Conservation (phyloP, 2,329 filamentous ascomycete genomes). For the Rhexocercosporidium sp. region DNA sequence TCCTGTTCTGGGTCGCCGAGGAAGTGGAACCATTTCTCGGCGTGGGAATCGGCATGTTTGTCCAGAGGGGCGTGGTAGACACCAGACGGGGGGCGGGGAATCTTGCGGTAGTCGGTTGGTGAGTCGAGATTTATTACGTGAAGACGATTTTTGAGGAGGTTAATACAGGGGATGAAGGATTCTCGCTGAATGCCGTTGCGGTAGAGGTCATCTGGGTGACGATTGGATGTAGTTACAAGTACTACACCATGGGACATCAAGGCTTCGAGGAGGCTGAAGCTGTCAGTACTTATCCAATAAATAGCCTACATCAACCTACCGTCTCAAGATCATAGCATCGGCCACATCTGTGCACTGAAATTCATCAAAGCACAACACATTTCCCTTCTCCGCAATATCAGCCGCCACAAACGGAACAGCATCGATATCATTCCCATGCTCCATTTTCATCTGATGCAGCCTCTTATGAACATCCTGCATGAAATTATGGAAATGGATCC, state of each 20-base stretch:
- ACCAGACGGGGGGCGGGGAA: constrained; percentile 87
- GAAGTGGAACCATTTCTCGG: constrained; percentile 94
- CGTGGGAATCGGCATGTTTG: constrained; percentile 76
- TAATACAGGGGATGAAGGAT: constrained; percentile 94
- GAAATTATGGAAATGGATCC: constrained; percentile 99
- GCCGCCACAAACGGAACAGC: constrained; percentile 90
- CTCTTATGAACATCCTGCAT: constrained; percentile 98
- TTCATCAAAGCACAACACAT: constrained; percentile 96
- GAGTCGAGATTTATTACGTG: constrained; percentile 95
- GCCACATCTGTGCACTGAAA: constrained; percentile 99
- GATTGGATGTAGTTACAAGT: constrained; percentile 92
- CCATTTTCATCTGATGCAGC: constrained; percentile 87
- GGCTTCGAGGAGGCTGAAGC: constrained; percentile 73
- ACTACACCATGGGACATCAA: constrained; percentile 98
- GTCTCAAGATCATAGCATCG: constrained; percentile 94
- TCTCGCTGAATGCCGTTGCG: constrained; percentile 97
- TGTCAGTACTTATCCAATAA: neutral
- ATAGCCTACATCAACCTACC: constrained; percentile 50
- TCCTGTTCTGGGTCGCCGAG: constrained; percentile 83
- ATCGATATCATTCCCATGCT: constrained; percentile 87
- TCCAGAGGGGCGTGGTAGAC: constrained; percentile 94
- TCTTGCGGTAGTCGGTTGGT: constrained; percentile 95
- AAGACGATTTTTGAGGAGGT: constrained; percentile 82
- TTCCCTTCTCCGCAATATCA: constrained; percentile 85
- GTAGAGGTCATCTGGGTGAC: constrained; percentile 96